Conservation (phyloP, 2,329 filamentous ascomycete species). For the Colletotrichum sublineola region DNA sequence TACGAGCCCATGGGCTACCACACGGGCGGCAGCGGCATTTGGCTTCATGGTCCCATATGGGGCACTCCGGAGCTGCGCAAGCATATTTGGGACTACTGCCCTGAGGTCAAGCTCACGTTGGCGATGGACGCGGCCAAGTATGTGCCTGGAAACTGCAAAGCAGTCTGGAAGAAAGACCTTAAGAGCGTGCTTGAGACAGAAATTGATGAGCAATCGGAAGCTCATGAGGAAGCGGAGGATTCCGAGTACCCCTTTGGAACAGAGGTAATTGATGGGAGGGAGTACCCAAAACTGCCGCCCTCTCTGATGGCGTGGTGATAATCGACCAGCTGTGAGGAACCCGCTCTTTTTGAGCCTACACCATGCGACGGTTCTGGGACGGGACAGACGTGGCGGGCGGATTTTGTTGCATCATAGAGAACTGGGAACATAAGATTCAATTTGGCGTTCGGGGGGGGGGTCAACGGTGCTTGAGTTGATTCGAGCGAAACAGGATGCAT, state of each 20-base stretch:
- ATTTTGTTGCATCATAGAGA: slow-evolving; percentile 24
- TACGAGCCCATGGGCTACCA: slow-evolving; percentile 73
- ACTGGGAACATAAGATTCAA: slow-evolving; percentile 10
- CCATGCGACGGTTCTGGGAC: slow-evolving; percentile 4
- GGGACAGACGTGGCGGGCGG: neutral
- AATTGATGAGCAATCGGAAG: slow-evolving; percentile 35
- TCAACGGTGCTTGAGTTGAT: slow-evolving; percentile 9
- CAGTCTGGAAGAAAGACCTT: slow-evolving; percentile 60
- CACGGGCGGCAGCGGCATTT: slow-evolving; percentile 63
- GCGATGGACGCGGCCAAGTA: slow-evolving; percentile 66
- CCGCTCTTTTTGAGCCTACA: neutral
- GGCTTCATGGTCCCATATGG: slow-evolving; percentile 63
- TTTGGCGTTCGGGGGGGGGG: slow-evolving; percentile 36
- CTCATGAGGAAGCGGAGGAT: slow-evolving; percentile 35
- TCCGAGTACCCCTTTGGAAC: slow-evolving; percentile 52
- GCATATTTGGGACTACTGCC: slow-evolving; percentile 69
- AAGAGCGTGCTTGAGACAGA: slow-evolving; percentile 41
- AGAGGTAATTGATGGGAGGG: slow-evolving; percentile 56
- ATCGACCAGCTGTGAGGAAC: neutral
- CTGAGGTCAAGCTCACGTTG: slow-evolving; percentile 70
- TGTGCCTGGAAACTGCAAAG: slow-evolving; percentile 62
- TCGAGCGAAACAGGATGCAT: slow-evolving; percentile 8
- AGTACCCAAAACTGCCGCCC: slow-evolving; percentile 56
- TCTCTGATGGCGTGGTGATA: slow-evolving; percentile 45
- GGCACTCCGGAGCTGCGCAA: slow-evolving; percentile 60